Conservation (phyloP, 768 basidiomycete genomes). For the Lactarius sp. region DNA sequence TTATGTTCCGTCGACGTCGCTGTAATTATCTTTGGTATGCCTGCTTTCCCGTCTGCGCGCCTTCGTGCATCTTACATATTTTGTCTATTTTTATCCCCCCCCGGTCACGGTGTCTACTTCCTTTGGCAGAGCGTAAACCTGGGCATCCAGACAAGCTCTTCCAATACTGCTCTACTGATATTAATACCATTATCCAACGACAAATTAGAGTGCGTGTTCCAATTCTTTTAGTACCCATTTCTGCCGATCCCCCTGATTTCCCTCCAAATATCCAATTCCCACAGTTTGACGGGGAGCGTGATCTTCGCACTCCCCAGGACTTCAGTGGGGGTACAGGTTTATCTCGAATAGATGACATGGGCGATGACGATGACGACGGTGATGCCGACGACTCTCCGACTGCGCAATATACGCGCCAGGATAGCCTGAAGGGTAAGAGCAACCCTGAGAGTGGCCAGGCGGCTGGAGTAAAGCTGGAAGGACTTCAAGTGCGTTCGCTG, state of each 20-base stretch:
- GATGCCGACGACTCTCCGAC: conserved; percentile 22
- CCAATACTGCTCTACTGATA: conserved; percentile 73
- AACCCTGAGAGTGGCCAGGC: conserved; percentile 20
- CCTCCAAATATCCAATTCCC: background rate
- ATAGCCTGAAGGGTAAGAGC: conserved; percentile 22
- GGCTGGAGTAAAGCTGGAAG: conserved; percentile 10
- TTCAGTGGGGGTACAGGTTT: conserved; percentile 36
- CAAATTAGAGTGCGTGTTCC: conserved; percentile 46
- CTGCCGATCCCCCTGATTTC: background rate
- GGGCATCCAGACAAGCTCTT: conserved; percentile 79
- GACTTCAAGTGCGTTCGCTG: conserved; percentile 26
- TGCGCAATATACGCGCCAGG: conserved; percentile 18
- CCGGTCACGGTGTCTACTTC: background rate
- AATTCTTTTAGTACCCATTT: conserved; percentile 8
- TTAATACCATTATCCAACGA: conserved; percentile 63
- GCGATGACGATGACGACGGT: conserved; percentile 31
- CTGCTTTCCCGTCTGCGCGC: conserved; percentile 25
- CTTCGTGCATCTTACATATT: conserved; percentile 2
- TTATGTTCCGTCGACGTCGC: conserved; percentile 86
- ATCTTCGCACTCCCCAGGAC: conserved; percentile 46
- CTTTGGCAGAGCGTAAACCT: conserved; percentile 56
- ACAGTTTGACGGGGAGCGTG: conserved; percentile 50
- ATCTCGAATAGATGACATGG: conserved; percentile 38
- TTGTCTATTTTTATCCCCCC: conserved; percentile 40
- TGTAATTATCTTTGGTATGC: conserved; percentile 77